Conservation (phyloP, 257 asterid genomes). For the Plectranthus barbatus region DNA sequence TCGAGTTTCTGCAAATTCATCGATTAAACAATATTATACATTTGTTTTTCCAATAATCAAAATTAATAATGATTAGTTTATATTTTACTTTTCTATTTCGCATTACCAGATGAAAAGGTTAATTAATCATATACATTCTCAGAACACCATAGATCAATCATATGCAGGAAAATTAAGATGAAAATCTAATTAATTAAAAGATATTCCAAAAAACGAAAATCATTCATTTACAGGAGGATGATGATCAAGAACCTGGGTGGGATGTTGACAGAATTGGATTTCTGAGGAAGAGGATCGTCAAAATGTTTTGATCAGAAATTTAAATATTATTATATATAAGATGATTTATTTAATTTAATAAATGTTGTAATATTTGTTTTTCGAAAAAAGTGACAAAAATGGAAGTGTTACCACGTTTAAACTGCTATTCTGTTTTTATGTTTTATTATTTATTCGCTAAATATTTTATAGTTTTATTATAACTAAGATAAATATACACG, state of each 20-base stretch:
- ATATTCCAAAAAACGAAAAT: background rate
- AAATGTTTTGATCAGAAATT: background rate
- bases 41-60: no score
- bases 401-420: no score
- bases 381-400: no score
- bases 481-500: no score
- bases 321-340: background rate
- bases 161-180: background rate
- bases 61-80: background rate
- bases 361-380: no score
- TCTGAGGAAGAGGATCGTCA: background rate
- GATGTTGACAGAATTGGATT: background rate
- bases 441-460: no score
- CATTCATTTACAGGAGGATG: background rate
- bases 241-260: constrained; percentile 14
- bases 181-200: background rate
- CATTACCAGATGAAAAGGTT: background rate
- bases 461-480: no score
- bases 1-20: constrained; percentile 6
- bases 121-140: background rate
- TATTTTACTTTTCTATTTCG: background rate
- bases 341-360: background rate
- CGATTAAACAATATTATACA: background rate
- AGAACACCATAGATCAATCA: background rate
- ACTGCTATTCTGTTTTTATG: no score